Evolutionary conservation across 345 rosid genomes (phyloP).

Genomic region (Garcia nutans): DNA sequence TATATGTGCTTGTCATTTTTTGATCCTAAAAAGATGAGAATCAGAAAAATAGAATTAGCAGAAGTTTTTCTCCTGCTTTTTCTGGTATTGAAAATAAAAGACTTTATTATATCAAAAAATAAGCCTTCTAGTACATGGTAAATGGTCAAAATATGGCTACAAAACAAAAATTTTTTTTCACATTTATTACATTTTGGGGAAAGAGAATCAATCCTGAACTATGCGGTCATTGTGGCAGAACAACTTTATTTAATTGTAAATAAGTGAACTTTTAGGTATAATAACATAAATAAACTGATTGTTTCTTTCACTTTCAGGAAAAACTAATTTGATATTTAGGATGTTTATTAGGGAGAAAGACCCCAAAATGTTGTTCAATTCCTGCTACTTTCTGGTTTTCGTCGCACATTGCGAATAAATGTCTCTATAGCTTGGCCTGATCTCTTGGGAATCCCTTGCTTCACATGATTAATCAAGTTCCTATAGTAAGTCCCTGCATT

Average conservation of each 20-base stretch:
- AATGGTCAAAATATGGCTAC: too few relatives aligned
- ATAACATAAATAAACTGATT: neutral
- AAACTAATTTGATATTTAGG: conserved; percentile 18
- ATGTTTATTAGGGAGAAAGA: conserved; percentile 21
- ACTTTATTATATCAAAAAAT: neutral
- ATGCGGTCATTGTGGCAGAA: too few relatives aligned
- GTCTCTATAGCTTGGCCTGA: conserved; percentile 17
- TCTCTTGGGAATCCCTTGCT: conserved; percentile 28
- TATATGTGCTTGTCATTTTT: too few relatives aligned
- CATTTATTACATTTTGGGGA: too few relatives aligned
- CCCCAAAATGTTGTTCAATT: conserved; percentile 20
- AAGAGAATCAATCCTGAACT: too few relatives aligned
- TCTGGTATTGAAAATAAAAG: too few relatives aligned
- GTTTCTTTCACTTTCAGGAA: neutral
- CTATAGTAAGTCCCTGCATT: conserved; percentile 27
- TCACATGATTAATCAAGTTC: conserved; percentile 23
- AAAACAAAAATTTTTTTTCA: too few relatives aligned
- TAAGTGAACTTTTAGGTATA: neutral
- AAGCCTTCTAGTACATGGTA: neutral
- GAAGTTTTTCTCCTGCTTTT: too few relatives aligned
- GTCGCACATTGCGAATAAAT: conserved; percentile 26
- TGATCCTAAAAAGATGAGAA: too few relatives aligned
- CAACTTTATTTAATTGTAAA: neutral
- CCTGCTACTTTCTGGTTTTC: conserved; percentile 20
- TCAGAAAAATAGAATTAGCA: too few relatives aligned